These are phyloP conservation scores for Blastomyces gilchristii DNA, from an alignment of 2,329 filamentous ascomycete species.

Conservation along the genomic window DNA sequence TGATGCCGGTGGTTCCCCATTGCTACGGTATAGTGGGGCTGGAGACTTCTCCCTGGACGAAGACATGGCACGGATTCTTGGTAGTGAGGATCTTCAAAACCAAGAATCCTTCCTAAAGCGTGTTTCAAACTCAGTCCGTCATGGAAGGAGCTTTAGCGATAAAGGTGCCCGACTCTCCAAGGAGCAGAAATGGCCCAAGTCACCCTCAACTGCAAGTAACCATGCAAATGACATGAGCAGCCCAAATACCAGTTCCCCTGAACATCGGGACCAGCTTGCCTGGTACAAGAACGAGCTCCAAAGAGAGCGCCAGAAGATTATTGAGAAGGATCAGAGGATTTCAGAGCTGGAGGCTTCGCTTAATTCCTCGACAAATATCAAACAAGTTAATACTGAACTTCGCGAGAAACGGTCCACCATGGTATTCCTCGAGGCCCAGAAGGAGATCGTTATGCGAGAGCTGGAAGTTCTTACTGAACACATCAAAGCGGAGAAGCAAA, in stretches of 20 bases:
- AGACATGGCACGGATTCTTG: slow-evolving; percentile 82
- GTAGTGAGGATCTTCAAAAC: slow-evolving; percentile 48
- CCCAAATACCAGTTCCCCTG: slow-evolving; percentile 53
- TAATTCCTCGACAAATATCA: slow-evolving; percentile 51
- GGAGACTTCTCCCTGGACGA: slow-evolving; percentile 91
- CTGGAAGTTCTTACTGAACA: slow-evolving; percentile 82
- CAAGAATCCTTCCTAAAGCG: slow-evolving; percentile 73
- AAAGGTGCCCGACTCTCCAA: slow-evolving; percentile 46
- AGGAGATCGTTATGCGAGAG: slow-evolving; percentile 89
- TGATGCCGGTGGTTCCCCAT: slow-evolving; percentile 50
- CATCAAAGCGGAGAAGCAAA: slow-evolving; percentile 75
- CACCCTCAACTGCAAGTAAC: slow-evolving; percentile 46
- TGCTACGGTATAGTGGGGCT: slow-evolving; percentile 63
- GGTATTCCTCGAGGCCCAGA: slow-evolving; percentile 84
- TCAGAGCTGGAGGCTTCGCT: slow-evolving; percentile 60
- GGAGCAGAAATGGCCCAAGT: slow-evolving; percentile 61
- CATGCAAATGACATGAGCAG: slow-evolving; percentile 57
- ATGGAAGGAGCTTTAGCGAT: slow-evolving; percentile 79
- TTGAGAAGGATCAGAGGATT: slow-evolving; percentile 77
- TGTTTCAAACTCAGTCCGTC: slow-evolving; percentile 87
- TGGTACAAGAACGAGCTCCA: slow-evolving; percentile 62
- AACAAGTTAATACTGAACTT: slow-evolving; percentile 75
- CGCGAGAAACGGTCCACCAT: slow-evolving; percentile 93
- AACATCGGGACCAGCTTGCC: slow-evolving; percentile 50
- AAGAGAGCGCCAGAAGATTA: slow-evolving; percentile 72